phyloP scores from a whole-genome alignment of 2,329 filamentous ascomycete genomes.

The Exophiala spinifera region DNA sequence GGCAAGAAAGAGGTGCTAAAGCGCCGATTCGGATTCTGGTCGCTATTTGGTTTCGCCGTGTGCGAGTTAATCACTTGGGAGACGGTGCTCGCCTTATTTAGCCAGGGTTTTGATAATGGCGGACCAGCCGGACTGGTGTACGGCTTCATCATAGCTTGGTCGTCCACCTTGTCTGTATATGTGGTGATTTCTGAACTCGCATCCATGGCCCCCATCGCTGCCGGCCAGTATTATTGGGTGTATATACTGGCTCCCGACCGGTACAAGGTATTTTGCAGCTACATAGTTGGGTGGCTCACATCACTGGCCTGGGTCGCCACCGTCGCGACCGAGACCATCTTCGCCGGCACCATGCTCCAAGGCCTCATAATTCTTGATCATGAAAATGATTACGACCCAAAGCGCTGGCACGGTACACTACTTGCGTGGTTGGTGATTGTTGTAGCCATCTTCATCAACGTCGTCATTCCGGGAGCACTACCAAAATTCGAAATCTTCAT shows the following conservation, averaged over 20 bases:
- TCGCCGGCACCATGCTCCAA: conserved; percentile 43
- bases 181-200: conserved; percentile 48
- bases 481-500: conserved; percentile 43
- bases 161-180: conserved; percentile 48
- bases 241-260: conserved; percentile 44
- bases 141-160: conserved; percentile 53
- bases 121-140: conserved; percentile 51
- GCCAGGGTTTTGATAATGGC: conserved; percentile 43
- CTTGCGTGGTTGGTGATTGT: conserved; percentile 39
- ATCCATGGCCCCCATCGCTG: conserved; percentile 47
- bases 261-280: conserved; percentile 43
- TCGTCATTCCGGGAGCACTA: conserved; percentile 40
- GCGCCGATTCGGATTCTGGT: conserved; percentile 43
- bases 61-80: conserved; percentile 48
- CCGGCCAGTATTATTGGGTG: conserved; percentile 48
- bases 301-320: conserved; percentile 44
- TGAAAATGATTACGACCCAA: conserved; percentile 34
- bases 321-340: conserved; percentile 42
- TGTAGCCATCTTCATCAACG: conserved; percentile 43
- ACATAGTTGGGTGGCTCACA: conserved; percentile 45
- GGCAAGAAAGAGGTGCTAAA: conserved; percentile 48
- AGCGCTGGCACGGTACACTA: conserved; percentile 42
- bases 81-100: conserved; percentile 45
- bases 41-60: conserved; percentile 45
- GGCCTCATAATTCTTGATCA: conserved; percentile 40